These are phyloP conservation scores for Penicillium diatomitis DNA, from an alignment of 495 filamentous ascomycete species.

Conservation along the genomic window DNA sequence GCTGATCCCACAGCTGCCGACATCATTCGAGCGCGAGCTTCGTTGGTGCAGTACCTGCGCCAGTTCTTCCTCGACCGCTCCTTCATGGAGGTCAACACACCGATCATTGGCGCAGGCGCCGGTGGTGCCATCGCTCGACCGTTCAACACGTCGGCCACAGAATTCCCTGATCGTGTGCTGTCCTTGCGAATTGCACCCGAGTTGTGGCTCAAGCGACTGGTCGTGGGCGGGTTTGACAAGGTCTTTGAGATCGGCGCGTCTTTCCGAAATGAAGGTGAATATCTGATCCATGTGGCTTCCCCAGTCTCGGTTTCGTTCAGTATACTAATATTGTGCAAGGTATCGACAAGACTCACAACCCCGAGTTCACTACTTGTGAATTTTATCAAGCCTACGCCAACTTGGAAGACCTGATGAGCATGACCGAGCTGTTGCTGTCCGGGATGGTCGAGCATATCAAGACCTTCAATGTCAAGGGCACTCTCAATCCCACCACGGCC, in stretches of 20 bases:
- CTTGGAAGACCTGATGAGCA: conserved; percentile 63
- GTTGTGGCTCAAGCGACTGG: conserved; percentile 86
- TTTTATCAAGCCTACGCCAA: conserved; percentile 85
- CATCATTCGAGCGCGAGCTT: conserved; percentile 61
- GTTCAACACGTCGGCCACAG: conserved; percentile 66
- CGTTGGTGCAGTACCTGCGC: conserved; percentile 64
- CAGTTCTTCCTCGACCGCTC: conserved; percentile 58
- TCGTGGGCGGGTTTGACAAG: conserved; percentile 80
- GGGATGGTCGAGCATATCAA: conserved; percentile 46
- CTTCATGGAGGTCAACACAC: conserved; percentile 84
- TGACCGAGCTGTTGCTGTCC: conserved; percentile 59
- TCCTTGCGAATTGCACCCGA: conserved; percentile 84
- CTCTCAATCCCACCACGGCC: conserved; percentile 42
- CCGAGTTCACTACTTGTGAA: conserved; percentile 94
- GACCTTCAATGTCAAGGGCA: conserved; percentile 35
- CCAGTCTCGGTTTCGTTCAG: not conserved
- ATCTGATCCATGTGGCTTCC: not conserved
- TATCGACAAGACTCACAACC: conserved; percentile 86
- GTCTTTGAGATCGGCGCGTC: conserved; percentile 91
- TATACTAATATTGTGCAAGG: conserved; percentile 23
- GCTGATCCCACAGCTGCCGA: conserved; percentile 57
- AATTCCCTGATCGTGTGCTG: conserved; percentile 58
- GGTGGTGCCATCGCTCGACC: conserved; percentile 80
- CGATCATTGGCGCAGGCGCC: conserved; percentile 66
- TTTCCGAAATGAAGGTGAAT: conserved; percentile 86